Conservation (phyloP, 2,329 filamentous ascomycete genomes). For the Orbilia quercus region DNA sequence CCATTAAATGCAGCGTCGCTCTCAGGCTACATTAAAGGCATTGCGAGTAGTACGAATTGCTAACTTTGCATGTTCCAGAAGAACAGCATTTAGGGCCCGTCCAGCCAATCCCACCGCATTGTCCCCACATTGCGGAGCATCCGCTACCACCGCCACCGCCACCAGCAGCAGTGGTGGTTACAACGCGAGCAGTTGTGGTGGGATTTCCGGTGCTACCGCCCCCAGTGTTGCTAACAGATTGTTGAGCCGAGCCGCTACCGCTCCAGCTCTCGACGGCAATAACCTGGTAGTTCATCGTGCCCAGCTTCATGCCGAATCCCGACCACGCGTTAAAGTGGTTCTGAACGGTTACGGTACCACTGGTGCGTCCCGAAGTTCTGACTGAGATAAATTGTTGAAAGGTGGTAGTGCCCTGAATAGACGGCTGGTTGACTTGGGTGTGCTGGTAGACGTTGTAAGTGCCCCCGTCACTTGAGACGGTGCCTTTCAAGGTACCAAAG, state of each 20-base stretch:
- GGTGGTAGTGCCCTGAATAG: conserved; percentile 66
- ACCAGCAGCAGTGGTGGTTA: conserved; percentile 2
- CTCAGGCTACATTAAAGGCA: conserved; percentile 42
- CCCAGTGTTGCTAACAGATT: conserved; percentile 63
- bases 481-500: conserved; percentile 62
- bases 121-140: conserved; percentile 61
- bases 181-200: not conserved
- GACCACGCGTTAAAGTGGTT: conserved; percentile 70
- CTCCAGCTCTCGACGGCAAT: conserved; percentile 70
- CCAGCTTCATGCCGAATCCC: conserved; percentile 66
- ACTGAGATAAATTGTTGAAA: conserved; percentile 70
- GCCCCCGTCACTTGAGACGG: conserved; percentile 63
- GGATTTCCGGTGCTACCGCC: conserved; percentile 16
- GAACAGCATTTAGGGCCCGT: conserved; percentile 62
- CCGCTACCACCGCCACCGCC: conserved; percentile 6
- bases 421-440: conserved; percentile 64
- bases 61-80: conserved; percentile 61
- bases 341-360: conserved; percentile 67
- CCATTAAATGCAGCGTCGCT: no score
- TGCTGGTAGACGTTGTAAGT: conserved; percentile 64
- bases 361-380: conserved; percentile 66
- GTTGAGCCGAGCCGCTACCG: conserved; percentile 66
- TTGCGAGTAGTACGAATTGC: conserved; percentile 61
- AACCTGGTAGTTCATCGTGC: conserved; percentile 68
- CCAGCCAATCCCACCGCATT: conserved; percentile 62